Evolutionary conservation across 306 rosid species (phyloP).

Genomic region (Casuarina equisetifolia): DNA sequence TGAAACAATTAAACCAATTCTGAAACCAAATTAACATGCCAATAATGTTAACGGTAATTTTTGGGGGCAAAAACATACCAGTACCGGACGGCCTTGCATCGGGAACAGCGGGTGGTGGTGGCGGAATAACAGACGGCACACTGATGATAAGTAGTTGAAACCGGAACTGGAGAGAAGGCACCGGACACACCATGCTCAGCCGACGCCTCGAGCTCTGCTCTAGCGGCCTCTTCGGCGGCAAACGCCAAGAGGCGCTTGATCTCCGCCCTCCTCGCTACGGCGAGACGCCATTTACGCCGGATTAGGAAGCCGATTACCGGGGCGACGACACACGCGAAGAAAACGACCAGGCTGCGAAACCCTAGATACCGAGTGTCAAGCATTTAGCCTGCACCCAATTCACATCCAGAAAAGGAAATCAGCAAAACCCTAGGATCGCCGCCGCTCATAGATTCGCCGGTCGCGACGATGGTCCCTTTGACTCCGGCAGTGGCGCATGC

Average conservation of each 20-base stretch:
- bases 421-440: slow-evolving; percentile 43
- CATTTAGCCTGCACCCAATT: slow-evolving; percentile 65
- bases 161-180: background rate
- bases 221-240: slow-evolving; percentile 72
- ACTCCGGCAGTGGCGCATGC: slow-evolving; percentile 13
- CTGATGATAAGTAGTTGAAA: slow-evolving; percentile 36
- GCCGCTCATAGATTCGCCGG: slow-evolving; percentile 52
- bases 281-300: slow-evolving; percentile 62
- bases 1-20: background rate
- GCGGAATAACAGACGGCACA: slow-evolving; percentile 78
- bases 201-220: slow-evolving; percentile 74
- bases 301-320: slow-evolving; percentile 53
- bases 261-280: slow-evolving; percentile 70
- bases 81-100: slow-evolving; percentile 85
- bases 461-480: slow-evolving; percentile 13
- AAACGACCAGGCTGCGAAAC: slow-evolving; percentile 68
- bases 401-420: slow-evolving; percentile 52
- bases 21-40: slow-evolving; percentile 12
- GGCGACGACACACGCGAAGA: slow-evolving; percentile 41
- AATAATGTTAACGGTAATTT: background rate
- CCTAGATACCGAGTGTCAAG: slow-evolving; percentile 72
- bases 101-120: slow-evolving; percentile 73
- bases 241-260: slow-evolving; percentile 70
- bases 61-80: slow-evolving; percentile 46
- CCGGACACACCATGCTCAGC: slow-evolving; percentile 27